phyloP scores from a whole-genome alignment of 495 filamentous ascomycete genomes.

The Penicillium alfredii region DNA sequence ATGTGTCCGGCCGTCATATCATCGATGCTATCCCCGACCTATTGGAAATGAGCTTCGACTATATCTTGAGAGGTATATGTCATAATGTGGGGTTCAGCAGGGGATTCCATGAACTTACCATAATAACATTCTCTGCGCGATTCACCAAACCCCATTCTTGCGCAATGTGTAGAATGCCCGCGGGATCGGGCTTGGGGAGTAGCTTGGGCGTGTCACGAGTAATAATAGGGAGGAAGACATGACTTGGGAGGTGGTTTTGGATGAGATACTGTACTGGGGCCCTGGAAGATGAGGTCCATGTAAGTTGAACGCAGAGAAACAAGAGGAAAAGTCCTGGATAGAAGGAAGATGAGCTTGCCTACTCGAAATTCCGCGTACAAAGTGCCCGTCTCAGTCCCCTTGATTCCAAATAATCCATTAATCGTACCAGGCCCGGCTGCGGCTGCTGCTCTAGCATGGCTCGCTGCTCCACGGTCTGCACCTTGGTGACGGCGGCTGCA shows the following conservation, averaged over 20 bases:
- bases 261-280: slow-evolving; percentile 65
- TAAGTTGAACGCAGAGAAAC: too few relatives aligned
- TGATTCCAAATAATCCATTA: slow-evolving; percentile 77
- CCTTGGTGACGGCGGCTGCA: slow-evolving; percentile 57
- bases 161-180: slow-evolving; percentile 81
- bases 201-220: slow-evolving; percentile 68
- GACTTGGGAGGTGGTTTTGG: slow-evolving; percentile 59
- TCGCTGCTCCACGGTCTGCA: slow-evolving; percentile 70
- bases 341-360: slow-evolving; percentile 17
- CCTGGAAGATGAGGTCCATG: slow-evolving; percentile 25
- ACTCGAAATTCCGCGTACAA: slow-evolving; percentile 93
- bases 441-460: slow-evolving; percentile 75
- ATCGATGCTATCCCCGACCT: slow-evolving; percentile 86
- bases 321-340: too few relatives aligned
- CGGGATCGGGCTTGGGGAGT: slow-evolving; percentile 82
- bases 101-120: too few relatives aligned
- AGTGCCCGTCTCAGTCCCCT: slow-evolving; percentile 67
- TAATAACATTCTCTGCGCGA: slow-evolving; percentile 46
- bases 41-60: too few relatives aligned
- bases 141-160: slow-evolving; percentile 60
- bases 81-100: too few relatives aligned
- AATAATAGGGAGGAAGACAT: slow-evolving; percentile 73
- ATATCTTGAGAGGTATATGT: too few relatives aligned
- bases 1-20: slow-evolving; percentile 84
- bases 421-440: slow-evolving; percentile 64